A percentile compares a stretch with the other conserved stretches of the same genome.
These are phyloP conservation scores for Pseudonectria foliicola DNA, from an alignment of 2,329 filamentous ascomycete genomes.

Conservation along the genomic window DNA sequence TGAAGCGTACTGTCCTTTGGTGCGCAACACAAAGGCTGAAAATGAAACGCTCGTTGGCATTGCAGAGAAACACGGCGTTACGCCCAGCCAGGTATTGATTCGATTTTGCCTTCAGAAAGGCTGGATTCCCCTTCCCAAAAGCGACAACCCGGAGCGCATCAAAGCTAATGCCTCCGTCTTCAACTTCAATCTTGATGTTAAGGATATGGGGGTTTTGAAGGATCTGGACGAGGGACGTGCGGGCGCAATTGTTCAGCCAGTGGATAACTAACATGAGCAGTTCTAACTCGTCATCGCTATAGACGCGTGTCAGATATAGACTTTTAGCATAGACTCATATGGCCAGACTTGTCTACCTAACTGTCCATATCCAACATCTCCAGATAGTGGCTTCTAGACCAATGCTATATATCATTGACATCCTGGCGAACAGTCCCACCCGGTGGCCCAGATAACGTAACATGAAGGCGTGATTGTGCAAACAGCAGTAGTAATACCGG, in stretches of 20 bases:
- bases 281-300: no score
- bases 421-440: no score
- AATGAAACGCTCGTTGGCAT: conserved; percentile 50
- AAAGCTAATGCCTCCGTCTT: conserved; percentile 53
- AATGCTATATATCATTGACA: no score
- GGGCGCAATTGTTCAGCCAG: conserved; percentile 17
- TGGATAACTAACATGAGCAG: conserved; percentile 6
- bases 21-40: conserved; percentile 28
- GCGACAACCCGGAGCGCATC: conserved; percentile 52
- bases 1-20: conserved; percentile 30
- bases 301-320: no score
- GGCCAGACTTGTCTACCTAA: no score
- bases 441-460: no score
- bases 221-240: conserved; percentile 16
- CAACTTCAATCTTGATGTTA: conserved; percentile 46
- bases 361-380: no score
- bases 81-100: conserved; percentile 56
- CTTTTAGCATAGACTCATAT: no score
- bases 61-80: conserved; percentile 50
- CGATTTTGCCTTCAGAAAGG: conserved; percentile 62
- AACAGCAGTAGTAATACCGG: no score
- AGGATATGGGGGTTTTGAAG: conserved; percentile 43
- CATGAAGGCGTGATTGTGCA: no score
- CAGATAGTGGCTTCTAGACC: no score
- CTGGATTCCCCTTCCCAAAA: conserved; percentile 61